Conservation (phyloP, 495 filamentous ascomycete genomes). For the Penicillium fimorum region DNA sequence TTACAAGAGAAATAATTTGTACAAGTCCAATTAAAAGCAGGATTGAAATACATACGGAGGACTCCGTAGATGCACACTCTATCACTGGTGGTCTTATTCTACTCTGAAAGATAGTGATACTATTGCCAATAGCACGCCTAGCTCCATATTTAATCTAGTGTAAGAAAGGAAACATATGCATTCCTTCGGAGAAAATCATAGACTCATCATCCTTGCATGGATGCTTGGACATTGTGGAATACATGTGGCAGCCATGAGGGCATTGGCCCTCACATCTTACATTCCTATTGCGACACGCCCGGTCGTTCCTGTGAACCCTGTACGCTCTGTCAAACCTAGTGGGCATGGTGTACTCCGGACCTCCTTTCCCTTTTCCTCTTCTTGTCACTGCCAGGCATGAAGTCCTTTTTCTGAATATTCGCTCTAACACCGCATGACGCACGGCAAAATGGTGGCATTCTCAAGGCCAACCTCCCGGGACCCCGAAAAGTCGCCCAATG, state of each 20-base stretch:
- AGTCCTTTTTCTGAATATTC: not conserved
- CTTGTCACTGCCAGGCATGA: not conserved
- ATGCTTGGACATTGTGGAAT: slow-evolving; percentile 7
- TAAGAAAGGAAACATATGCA: not conserved
- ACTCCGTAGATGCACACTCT: not conserved
- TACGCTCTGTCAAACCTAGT: slow-evolving; percentile 11
- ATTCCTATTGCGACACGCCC: slow-evolving; percentile 17
- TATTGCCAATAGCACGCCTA: slow-evolving; percentile 18
- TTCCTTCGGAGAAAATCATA: slow-evolving; percentile 2
- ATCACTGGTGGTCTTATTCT: no score
- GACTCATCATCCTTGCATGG: slow-evolving; percentile 14
- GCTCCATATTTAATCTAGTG: not conserved
- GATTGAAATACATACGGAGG: not conserved
- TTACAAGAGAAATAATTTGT: not conserved
- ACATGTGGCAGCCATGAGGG: slow-evolving; percentile 35
- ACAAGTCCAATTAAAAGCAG: not conserved
- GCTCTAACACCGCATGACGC: not conserved
- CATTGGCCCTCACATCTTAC: slow-evolving; percentile 22
- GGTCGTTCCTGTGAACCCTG: slow-evolving; percentile 11
- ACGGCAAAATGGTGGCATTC: slow-evolving; percentile 14
- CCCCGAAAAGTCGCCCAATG: slow-evolving; percentile 14
- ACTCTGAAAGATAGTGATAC: not conserved
- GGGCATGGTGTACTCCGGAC: slow-evolving; percentile 3
- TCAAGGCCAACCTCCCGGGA: slow-evolving; percentile 6
- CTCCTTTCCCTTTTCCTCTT: not conserved